Conservation (phyloP, 2,329 filamentous ascomycete genomes). For the Orbilia ellipsospora region DNA sequence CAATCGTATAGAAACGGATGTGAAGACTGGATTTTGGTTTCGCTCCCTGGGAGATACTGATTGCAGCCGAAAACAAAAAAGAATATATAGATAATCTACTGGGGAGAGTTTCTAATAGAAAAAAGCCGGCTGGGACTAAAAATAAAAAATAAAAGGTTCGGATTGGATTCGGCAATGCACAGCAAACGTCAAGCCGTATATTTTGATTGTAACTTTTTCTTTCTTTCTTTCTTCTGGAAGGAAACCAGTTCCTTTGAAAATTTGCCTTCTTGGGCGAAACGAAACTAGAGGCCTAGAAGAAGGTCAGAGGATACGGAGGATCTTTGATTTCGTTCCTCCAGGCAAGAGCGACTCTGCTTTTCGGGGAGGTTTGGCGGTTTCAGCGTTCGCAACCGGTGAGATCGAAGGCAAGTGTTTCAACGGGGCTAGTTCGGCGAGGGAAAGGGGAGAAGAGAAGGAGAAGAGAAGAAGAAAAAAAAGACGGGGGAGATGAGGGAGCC, state of each 20-base stretch:
- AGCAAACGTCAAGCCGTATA: constrained; percentile 52
- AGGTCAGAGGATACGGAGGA: constrained; percentile 17
- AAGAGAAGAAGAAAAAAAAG: neutral
- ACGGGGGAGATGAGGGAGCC: neutral
- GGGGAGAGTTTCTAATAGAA: constrained; percentile 8
- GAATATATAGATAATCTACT: neutral
- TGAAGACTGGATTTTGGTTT: constrained; percentile 15
- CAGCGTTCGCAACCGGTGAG: constrained; percentile 37
- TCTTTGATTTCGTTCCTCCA: neutral
- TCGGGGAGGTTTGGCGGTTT: constrained; percentile 31
- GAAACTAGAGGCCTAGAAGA: constrained; percentile 17
- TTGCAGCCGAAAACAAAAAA: constrained; percentile 1
- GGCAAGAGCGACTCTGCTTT: constrained; percentile 29
- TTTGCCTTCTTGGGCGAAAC: constrained; percentile 10
- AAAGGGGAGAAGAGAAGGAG: constrained; percentile 12
- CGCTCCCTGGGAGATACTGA: neutral
- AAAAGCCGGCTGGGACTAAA: constrained; percentile 27
- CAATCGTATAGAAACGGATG: constrained; percentile 25
- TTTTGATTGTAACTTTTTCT: too few species aligned
- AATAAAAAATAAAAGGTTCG: constrained; percentile 16
- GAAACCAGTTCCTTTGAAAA: constrained; percentile 25
- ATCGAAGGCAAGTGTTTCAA: constrained; percentile 39
- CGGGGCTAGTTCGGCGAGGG: constrained; percentile 10
- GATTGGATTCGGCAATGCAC: constrained; percentile 51
- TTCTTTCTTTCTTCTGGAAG: constrained; percentile 10